Evolutionary conservation across 2,329 filamentous ascomycete genomes (phyloP), one percentile per base, ranked within the genome.

Genomic region (Botryotinia calthae): DNA sequence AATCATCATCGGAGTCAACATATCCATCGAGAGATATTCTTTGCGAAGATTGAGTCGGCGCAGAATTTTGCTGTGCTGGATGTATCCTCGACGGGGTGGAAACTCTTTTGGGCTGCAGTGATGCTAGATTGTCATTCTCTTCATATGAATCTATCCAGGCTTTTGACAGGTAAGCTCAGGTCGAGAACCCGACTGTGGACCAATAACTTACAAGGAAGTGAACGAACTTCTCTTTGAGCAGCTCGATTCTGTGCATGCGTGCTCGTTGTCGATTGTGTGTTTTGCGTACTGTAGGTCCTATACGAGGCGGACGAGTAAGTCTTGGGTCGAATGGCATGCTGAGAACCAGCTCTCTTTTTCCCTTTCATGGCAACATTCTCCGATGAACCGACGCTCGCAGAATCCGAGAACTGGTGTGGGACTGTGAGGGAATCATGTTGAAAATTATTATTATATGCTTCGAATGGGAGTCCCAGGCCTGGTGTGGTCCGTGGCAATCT

Each of bases 81-180:
- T 80, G 79, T 10, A 78, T 75, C 71, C 74, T 76, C 54, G 73
- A 71, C 10, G 78, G 78, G 7, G 78, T 72, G n/a, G 77, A 62
- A 31, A 80, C 65, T 14, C 79, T 68, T 37, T 77, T 76, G 25
- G 76, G 75, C 48, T 73, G 74, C 6, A 73, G 63, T 40, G 72
- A 73, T 40, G 40, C 44, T 4, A 74, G 51, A 22, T 79, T 76
- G 42, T 80, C 76, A 18, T 76, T 76, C 20, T 78, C 77, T 61
- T 81, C 80, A 44, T 75, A 78, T 7, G 79, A 80, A 44, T 76
- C 77, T 73, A 81, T 78, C 80, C 80, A 81, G 54, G 80, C 80
- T 81, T 69, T 64, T 63, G 37, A 34, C 54, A 25, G 28, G 71
- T 79, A 67, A 77, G 58, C 44, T 12, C 51, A 58, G 62, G 40